phyloP scores from a whole-genome alignment of 2,329 filamentous ascomycete genomes.

The Neofusicoccum parvum region DNA sequence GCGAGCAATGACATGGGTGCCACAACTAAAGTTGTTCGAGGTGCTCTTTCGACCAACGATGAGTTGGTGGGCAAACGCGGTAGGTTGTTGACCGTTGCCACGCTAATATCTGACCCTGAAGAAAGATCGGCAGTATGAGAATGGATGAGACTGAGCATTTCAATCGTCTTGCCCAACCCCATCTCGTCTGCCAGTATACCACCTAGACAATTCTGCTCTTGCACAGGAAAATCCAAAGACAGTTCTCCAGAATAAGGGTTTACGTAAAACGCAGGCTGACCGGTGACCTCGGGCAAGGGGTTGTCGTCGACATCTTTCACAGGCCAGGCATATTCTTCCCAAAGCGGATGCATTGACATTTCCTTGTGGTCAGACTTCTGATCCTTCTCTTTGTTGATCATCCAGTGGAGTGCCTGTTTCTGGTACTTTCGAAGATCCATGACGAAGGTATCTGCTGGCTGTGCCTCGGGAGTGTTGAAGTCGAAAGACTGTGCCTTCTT shows the following conservation, averaged over 20 bases:
- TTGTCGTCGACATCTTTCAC: constrained; percentile 83
- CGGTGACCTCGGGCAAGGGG: constrained; percentile 65
- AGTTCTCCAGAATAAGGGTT: constrained; percentile 97
- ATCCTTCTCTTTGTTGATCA: constrained; percentile 90
- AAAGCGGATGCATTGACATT: constrained; percentile 90
- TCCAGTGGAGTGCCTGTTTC: constrained; percentile 94
- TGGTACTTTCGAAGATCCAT: constrained; percentile 90
- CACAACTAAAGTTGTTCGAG: constrained; percentile 90
- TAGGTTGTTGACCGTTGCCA: constrained; percentile 60
- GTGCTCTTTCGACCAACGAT: constrained; percentile 65
- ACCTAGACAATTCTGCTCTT: constrained; percentile 92
- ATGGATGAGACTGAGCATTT: constrained; percentile 94
- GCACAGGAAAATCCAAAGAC: constrained; percentile 85
- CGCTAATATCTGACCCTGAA: constrained; percentile 28
- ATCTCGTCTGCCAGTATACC: constrained; percentile 96
- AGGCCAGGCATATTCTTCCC: constrained; percentile 95
- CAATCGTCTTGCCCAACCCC: constrained; percentile 97
- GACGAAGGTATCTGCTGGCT: constrained; percentile 78
- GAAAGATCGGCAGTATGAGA: constrained; percentile 67
- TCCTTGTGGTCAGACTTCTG: constrained; percentile 67
- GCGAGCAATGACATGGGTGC: constrained; percentile 95
- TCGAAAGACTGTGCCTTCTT: constrained; percentile 97
- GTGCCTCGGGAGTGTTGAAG: constrained; percentile 84
- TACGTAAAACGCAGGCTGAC: constrained; percentile 80
- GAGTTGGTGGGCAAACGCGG: constrained; percentile 63